Percentiles rank a stretch among this genome's conserved stretches.
phyloP scores from a whole-genome alignment of 2,329 filamentous ascomycete genomes.

The Claviceps digitariae region DNA sequence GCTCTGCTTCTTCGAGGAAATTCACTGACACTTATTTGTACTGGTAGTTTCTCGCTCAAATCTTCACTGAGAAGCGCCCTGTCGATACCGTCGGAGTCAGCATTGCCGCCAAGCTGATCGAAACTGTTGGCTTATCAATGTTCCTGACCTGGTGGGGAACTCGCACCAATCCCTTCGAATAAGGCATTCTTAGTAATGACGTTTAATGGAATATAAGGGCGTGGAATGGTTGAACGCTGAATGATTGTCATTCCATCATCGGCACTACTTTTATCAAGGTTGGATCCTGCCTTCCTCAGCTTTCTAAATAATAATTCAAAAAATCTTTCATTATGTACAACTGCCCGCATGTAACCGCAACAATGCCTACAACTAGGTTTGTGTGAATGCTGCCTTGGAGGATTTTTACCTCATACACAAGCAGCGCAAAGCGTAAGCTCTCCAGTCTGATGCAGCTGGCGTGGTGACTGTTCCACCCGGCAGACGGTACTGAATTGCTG shows the following conservation, averaged over 20 bases:
- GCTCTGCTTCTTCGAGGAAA: background rate
- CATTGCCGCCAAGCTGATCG: slow-evolving; percentile 70
- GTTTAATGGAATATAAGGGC: background rate
- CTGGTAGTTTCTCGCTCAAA: slow-evolving; percentile 64
- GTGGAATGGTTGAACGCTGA: background rate
- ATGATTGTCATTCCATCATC: background rate
- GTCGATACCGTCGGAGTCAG: slow-evolving; percentile 81
- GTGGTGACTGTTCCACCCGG: too few species aligned
- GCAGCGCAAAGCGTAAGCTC: too few species aligned
- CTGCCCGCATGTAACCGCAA: background rate
- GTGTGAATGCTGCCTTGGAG: background rate
- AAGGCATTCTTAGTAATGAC: slow-evolving; percentile 16
- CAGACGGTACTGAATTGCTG: too few species aligned
- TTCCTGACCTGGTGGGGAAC: slow-evolving; percentile 98
- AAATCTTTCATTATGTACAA: background rate
- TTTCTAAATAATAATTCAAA: slow-evolving; percentile 2
- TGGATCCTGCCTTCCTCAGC: background rate
- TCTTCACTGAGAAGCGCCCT: slow-evolving; percentile 84
- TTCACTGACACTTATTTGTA: background rate
- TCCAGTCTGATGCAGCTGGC: too few species aligned
- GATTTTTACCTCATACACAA: background rate
- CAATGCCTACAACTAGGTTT: too few species aligned
- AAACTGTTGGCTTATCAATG: slow-evolving; percentile 82
- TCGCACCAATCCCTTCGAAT: slow-evolving; percentile 82
- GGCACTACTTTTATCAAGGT: background rate